Conservation (phyloP, 495 filamentous ascomycete genomes). For the Talaromyces trachyspermus region DNA sequence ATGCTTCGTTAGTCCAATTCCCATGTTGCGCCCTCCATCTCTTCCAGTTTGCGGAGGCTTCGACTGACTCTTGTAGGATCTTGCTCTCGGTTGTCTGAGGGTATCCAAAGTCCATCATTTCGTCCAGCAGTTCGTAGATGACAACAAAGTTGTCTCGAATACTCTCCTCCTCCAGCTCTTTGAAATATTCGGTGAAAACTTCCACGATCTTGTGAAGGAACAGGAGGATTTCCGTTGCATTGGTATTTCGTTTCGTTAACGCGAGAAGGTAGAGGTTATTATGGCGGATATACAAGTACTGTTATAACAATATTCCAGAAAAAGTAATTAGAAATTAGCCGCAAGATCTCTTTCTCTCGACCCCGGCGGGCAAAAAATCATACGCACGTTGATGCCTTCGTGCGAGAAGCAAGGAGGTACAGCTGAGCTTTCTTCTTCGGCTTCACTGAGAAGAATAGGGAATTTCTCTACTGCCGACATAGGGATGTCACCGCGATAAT, state of each 20-base stretch:
- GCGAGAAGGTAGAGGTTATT: constrained; percentile 99
- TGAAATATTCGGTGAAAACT: constrained; percentile 99
- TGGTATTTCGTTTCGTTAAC: constrained; percentile 96
- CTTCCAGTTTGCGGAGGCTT: too few relatives aligned
- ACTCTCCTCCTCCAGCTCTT: constrained; percentile 97
- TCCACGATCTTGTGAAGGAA: constrained; percentile 98
- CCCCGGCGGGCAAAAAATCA: constrained; percentile 1
- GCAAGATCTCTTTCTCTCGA: too few relatives aligned
- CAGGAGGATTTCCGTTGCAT: constrained; percentile 95
- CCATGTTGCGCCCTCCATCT: constrained; percentile 1
- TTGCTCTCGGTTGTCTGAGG: constrained; percentile 98
- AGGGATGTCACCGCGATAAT: constrained; percentile 97
- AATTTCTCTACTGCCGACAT: constrained; percentile 99
- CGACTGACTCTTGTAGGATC: constrained; percentile 82
- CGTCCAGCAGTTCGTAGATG: constrained; percentile 97
- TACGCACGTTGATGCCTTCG: constrained; percentile 91
- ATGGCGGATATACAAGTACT: constrained; percentile 99
- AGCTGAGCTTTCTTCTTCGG: constrained; percentile 97
- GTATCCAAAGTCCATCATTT: constrained; percentile 99
- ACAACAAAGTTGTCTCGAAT: constrained; percentile 99
- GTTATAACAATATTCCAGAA: constrained; percentile 2
- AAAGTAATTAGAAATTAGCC: not conserved
- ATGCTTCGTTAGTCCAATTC: not conserved
- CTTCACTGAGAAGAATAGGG: constrained; percentile 91
- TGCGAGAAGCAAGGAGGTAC: constrained; percentile 98